Conservation (phyloP, 805 yeast species). For the Lipomyces lipofer region DNA sequence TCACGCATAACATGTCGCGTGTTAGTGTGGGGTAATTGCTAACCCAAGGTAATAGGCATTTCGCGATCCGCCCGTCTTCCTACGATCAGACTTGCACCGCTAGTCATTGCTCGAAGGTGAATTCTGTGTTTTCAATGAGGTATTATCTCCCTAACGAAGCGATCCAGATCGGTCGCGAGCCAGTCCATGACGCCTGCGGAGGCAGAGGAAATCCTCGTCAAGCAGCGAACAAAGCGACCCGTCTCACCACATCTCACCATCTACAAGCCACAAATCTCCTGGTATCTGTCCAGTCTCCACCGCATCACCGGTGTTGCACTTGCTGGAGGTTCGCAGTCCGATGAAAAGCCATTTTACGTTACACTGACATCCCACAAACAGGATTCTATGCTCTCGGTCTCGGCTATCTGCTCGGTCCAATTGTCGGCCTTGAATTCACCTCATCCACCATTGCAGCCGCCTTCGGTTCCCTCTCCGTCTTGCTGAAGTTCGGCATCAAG, state of each 20-base stretch:
- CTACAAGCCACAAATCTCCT: conserved; percentile 88
- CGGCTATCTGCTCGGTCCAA: conserved; percentile 68
- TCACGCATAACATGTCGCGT: too few relatives aligned
- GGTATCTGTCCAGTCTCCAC: conserved; percentile 77
- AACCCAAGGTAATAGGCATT: too few relatives aligned
- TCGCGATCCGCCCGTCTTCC: conserved; percentile 10
- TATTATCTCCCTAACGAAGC: not conserved
- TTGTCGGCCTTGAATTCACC: conserved; percentile 58
- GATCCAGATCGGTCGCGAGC: conserved; percentile 37
- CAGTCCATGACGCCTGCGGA: conserved; percentile 58
- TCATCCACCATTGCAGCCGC: conserved; percentile 54
- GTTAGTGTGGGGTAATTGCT: too few relatives aligned
- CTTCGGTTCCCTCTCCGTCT: conserved; percentile 64
- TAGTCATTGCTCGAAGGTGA: conserved; percentile 16
- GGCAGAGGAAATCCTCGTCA: conserved; percentile 68
- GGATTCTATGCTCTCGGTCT: conserved; percentile 77
- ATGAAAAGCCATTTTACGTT: not conserved
- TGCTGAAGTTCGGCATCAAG: conserved; percentile 63
- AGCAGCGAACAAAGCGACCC: conserved; percentile 88
- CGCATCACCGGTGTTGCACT: conserved; percentile 85
- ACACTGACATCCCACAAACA: not conserved
- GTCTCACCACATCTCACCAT: conserved; percentile 86
- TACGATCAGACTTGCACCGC: conserved; percentile 9
- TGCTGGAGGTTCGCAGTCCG: too few relatives aligned
- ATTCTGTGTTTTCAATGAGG: not conserved